These are phyloP conservation scores for Caloboletus inedulis DNA, from an alignment of 1,284 basidiomycete genomes.

Conservation along the genomic window DNA sequence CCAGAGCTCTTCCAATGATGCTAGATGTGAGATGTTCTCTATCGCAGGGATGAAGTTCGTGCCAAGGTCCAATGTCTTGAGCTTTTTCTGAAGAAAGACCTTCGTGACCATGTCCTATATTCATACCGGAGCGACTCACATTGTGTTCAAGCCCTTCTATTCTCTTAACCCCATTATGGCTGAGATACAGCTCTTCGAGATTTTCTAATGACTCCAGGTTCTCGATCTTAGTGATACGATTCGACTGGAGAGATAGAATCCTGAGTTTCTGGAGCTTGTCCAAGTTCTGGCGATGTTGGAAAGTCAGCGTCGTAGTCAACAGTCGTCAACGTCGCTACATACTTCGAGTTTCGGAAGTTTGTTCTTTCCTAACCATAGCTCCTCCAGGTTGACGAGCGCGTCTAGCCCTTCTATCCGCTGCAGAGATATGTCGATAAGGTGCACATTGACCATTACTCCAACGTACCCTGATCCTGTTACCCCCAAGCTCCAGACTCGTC, in stretches of 20 bases:
- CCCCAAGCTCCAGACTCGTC: conserved; percentile 87
- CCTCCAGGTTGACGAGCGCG: conserved; percentile 79
- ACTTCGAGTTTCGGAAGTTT: conserved; percentile 87
- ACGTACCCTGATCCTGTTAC: conserved; percentile 81
- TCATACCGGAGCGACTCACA: conserved; percentile 42
- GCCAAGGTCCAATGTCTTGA: conserved; percentile 86
- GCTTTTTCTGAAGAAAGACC: conserved; percentile 50
- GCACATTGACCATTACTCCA: conserved; percentile 5
- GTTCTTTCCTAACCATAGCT: conserved; percentile 98
- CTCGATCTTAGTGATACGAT: conserved; percentile 88
- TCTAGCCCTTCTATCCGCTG: conserved; percentile 89
- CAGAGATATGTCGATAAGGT: neutral
- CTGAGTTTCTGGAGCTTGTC: conserved; percentile 65
- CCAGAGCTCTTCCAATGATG: conserved; percentile 88
- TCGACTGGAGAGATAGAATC: conserved; percentile 89
- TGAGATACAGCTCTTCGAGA: conserved; percentile 91
- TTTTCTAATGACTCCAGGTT: conserved; percentile 67
- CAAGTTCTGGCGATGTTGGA: conserved; percentile 47
- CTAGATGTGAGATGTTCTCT: conserved; percentile 80
- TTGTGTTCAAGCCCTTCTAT: conserved; percentile 88
- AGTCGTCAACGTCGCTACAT: neutral
- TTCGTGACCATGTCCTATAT: neutral
- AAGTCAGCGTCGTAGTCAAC: neutral
- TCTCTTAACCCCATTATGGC: conserved; percentile 86
- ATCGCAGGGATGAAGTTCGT: conserved; percentile 80